Evolutionary conservation across 202 grass and related monocot species (phyloP).

Genomic region (Cymbopogon flexuosus): DNA sequence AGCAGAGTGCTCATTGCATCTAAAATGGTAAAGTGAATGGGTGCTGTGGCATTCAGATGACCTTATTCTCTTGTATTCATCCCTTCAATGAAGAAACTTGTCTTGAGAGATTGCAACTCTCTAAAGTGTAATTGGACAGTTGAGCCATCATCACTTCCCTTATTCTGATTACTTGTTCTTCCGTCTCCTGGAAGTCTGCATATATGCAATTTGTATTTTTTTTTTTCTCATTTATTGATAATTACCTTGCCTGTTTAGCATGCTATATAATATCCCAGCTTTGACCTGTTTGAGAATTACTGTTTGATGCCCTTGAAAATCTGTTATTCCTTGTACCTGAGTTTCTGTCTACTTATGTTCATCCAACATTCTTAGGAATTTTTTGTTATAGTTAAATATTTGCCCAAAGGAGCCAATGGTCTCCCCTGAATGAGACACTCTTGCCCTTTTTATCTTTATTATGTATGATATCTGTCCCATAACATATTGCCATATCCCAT

Average conservation of each 20-base stretch:
- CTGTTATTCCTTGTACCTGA: neutral
- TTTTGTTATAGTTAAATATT: neutral
- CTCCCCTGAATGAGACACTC: neutral
- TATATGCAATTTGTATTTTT: neutral
- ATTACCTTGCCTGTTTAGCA: neutral
- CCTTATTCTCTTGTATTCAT: neutral
- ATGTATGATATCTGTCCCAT: neutral
- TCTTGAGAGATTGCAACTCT: neutral
- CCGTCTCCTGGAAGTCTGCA: neutral
- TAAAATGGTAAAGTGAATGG: neutral
- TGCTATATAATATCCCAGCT: neutral
- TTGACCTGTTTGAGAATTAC: neutral
- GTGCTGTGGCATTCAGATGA: conserved; percentile 25
- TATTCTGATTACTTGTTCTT: neutral
- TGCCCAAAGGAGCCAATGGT: neutral
- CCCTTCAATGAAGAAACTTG: neutral
- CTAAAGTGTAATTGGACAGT: neutral
- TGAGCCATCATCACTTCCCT: neutral
- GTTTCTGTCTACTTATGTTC: neutral
- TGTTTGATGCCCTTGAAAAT: neutral
- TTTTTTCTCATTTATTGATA: neutral
- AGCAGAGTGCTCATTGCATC: conserved; percentile 14
- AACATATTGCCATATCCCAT: conserved; percentile 17
- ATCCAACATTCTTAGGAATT: conserved; percentile 23
- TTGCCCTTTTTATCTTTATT: neutral